Base-by-base conservation (phyloP, 345 rosid species). In the Eucalyptus victrix region DNA sequence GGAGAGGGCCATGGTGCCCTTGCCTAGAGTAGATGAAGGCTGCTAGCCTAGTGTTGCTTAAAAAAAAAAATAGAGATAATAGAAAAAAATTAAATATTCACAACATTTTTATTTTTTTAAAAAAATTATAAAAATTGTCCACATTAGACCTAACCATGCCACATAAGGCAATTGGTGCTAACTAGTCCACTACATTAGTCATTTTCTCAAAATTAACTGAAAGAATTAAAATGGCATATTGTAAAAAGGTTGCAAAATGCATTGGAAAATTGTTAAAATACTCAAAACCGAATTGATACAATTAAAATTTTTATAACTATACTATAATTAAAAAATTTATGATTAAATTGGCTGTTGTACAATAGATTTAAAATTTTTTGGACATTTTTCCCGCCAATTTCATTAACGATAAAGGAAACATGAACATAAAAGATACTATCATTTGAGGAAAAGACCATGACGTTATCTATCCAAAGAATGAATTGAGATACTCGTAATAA, bases 81-180 rank as follows among this genome's bases (percentile, higher is more conserved):
- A 19, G 9, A 53, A 19, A 18, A 53, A 19, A 19, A 53, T 53
- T 53, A 53, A 53, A 53, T 0, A 53, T 19, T 53, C 56, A 53
- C 0, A 51, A 53, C 19, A 7, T 0, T 8, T 19, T n/a, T n/a
- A 7, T 0, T 8, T 53, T 0, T 53, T 53, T 53, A 51, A 51
- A 51, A 17, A 53, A 53, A 51, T 51, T 18, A 53, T 3, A 53
- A 7, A 1, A 19, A 8, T 53, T 53, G 26, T 21, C 58, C 58
- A 21, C 5, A 53, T 53, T 53, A 53, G 11, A 53, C 58, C 58
- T 5, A 21, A 21, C 9, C 58, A 53, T 56, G 30, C 6, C 30
- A 23, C 62, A 23, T 56, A 23, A 56, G 14, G 0, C 6, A 23
- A 26, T 56, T 2, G 1, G 0, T 26, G 13, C 30, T 56, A 26